Percentiles rank a stretch among this genome's conserved stretches.
Conservation (phyloP, 805 yeast species). For the Yamadazyma akitaensis region DNA sequence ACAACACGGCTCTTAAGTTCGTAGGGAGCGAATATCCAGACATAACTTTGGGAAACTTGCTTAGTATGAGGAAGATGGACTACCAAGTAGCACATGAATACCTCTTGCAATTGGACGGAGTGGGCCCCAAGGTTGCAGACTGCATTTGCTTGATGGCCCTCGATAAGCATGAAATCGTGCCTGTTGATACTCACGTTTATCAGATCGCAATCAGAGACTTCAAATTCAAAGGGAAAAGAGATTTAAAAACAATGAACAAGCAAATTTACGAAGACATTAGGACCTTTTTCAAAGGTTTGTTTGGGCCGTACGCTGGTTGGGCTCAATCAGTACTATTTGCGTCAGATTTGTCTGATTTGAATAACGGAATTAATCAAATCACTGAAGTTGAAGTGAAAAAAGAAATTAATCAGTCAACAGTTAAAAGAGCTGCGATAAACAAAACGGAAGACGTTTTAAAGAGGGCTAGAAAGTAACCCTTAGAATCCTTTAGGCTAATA, state of each 20-base stretch:
- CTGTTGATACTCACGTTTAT: conserved; percentile 93
- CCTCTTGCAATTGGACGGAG: conserved; percentile 71
- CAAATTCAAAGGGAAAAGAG: conserved; percentile 47
- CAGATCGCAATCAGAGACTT: conserved; percentile 85
- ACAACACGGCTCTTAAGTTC: conserved; percentile 66
- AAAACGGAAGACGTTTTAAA: too few species aligned
- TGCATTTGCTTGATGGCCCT: conserved; percentile 92
- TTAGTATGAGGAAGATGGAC: conserved; percentile 41
- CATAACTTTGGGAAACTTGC: conserved; percentile 33
- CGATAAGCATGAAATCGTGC: conserved; percentile 83
- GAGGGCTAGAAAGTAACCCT: too few species aligned
- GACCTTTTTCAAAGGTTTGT: conserved; percentile 54
- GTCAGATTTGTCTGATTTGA: conserved; percentile 69
- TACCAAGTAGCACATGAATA: conserved; percentile 56
- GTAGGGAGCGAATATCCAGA: conserved; percentile 35
- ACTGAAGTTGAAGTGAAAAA: neutral
- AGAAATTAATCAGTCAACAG: too few species aligned
- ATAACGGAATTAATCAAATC: conserved; percentile 51
- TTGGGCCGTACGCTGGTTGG: conserved; percentile 98
- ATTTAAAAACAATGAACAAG: conserved; percentile 44
- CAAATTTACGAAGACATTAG: conserved; percentile 56
- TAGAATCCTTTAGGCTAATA: too few species aligned
- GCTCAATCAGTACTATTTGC: conserved; percentile 94
- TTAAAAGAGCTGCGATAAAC: too few species aligned
- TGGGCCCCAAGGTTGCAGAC: conserved; percentile 98